These are phyloP conservation scores for Brassica juncea DNA, from an alignment of 345 rosid genomes.

Conservation along the genomic window DNA sequence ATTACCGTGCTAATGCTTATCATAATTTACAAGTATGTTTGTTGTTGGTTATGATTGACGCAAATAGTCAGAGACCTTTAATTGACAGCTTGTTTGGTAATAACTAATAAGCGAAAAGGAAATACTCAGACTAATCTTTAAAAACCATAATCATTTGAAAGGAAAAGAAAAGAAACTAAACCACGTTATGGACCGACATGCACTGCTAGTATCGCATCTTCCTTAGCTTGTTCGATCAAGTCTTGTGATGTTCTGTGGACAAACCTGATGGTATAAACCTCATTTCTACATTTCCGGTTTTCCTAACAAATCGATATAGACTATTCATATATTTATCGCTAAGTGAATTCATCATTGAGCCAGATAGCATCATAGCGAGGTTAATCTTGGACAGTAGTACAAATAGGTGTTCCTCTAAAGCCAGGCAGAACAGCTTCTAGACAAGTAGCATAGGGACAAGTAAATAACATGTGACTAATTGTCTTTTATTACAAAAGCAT, in stretches of 20 bases:
- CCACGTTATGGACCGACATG: background rate
- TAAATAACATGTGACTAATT: background rate
- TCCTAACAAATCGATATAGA: background rate
- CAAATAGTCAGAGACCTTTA: conserved; percentile 7
- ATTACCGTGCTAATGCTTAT: conserved; percentile 18
- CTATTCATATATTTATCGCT: background rate
- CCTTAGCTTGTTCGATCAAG: background rate
- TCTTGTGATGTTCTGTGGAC: background rate
- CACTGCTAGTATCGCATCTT: background rate
- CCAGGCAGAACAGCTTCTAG: background rate
- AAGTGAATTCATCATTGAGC: background rate
- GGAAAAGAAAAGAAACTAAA: background rate
- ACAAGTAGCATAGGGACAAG: background rate
- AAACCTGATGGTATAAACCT: background rate
- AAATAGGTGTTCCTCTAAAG: background rate
- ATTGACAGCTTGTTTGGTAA: background rate
- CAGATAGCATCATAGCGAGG: conserved; percentile 1
- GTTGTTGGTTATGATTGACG: conserved; percentile 15
- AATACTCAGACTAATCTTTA: background rate
- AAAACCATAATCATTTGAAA: background rate
- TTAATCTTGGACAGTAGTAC: background rate
- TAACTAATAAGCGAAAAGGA: background rate
- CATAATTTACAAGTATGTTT: background rate
- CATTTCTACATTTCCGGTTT: background rate
- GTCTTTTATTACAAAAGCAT: background rate